Percentiles rank a stretch among this genome's conserved stretches.
Conservation (phyloP, 192 early-diverging fungal species). For the Geranomyces michiganensis region DNA sequence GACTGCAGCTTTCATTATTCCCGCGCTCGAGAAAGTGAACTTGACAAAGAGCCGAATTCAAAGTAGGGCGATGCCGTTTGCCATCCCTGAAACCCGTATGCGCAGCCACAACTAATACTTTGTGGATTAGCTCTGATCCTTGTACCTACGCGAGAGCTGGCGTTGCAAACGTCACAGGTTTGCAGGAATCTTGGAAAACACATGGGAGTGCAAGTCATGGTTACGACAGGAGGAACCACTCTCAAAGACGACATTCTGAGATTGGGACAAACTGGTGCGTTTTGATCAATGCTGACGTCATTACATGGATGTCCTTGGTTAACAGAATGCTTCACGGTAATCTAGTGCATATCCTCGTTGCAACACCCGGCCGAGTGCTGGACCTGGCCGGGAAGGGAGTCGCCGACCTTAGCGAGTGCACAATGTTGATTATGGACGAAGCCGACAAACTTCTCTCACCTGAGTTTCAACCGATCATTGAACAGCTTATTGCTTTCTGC, state of each 20-base stretch:
- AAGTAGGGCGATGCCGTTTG: conserved; percentile 38
- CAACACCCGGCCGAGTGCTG: conserved; percentile 94
- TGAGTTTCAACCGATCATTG: conserved; percentile 98
- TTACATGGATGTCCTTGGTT: conserved; percentile 13
- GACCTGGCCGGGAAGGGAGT: conserved; percentile 95
- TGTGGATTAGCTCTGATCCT: conserved; percentile 71
- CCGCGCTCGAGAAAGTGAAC: conserved; percentile 92
- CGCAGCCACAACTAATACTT: no score
- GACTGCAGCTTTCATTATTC: conserved; percentile 97
- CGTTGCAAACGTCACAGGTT: conserved; percentile 99
- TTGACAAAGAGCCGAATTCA: conserved; percentile 85
- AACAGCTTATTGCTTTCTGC: conserved; percentile 92
- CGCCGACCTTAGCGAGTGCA: conserved; percentile 85
- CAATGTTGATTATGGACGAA: conserved; percentile 98
- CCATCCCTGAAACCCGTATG: no score
- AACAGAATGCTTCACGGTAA: background rate
- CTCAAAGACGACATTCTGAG: conserved; percentile 99
- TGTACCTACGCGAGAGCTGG: conserved; percentile 96
- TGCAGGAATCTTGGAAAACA: conserved; percentile 98
- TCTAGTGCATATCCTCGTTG: conserved; percentile 93
- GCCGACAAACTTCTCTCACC: conserved; percentile 98
- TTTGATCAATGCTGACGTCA: no score
- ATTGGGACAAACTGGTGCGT: conserved; percentile 80
- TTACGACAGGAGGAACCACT: conserved; percentile 97
- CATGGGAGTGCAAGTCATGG: conserved; percentile 92